Evolutionary conservation across 2,329 filamentous ascomycete genomes (phyloP).

Genomic region (Colletotrichum sp.): DNA sequence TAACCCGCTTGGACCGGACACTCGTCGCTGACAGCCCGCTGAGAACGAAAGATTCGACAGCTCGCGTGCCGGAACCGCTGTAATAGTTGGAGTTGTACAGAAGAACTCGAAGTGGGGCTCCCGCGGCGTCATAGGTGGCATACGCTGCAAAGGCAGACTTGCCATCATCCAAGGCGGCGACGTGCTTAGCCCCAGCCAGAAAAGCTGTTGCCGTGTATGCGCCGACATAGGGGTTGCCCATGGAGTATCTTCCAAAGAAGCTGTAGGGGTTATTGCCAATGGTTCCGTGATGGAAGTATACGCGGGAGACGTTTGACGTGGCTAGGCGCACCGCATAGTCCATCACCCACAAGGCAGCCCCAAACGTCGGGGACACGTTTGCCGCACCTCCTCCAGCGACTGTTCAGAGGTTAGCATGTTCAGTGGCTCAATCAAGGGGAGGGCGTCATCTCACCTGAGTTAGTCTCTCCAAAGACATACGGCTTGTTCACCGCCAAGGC

Average conservation of each 20-base stretch:
- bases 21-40: not conserved
- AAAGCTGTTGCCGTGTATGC: constrained; percentile 51
- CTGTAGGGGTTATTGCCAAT: constrained; percentile 56
- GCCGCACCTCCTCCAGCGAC: constrained; percentile 10
- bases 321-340: constrained; percentile 34
- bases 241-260: constrained; percentile 52
- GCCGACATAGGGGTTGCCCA: constrained; percentile 58
- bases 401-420: not conserved
- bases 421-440: not conserved
- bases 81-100: constrained; percentile 53
- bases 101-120: constrained; percentile 32
- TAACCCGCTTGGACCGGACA: not conserved
- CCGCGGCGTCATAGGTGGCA: constrained; percentile 38
- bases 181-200: constrained; percentile 45
- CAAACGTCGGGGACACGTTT: constrained; percentile 35
- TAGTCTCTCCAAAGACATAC: constrained; percentile 55
- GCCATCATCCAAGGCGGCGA: constrained; percentile 52
- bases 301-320: constrained; percentile 7
- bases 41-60: not conserved
- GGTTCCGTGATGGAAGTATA: constrained; percentile 58
- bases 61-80: constrained; percentile 10
- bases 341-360: constrained; percentile 44
- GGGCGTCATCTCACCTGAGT: constrained; percentile 42
- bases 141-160: constrained; percentile 49
- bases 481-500: constrained; percentile 43